Conservation (phyloP, 345 rosid genomes). For the Gossypium sturtianum region DNA sequence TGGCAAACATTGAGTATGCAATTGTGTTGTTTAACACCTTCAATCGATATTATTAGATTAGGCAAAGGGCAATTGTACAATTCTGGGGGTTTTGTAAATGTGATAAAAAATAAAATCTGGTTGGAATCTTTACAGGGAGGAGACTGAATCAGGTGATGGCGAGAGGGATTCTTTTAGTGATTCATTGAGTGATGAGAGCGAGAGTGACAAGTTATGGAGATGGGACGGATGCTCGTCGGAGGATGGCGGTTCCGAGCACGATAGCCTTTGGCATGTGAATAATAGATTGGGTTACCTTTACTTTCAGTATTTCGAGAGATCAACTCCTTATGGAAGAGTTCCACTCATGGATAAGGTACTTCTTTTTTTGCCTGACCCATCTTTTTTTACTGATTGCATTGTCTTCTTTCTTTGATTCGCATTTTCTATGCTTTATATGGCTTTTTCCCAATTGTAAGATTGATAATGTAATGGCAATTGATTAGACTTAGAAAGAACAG, state of each 20-base stretch:
- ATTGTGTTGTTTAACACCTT: background rate
- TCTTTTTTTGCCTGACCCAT: background rate
- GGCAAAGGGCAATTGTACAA: background rate
- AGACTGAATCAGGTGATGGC: slow-evolving; percentile 60
- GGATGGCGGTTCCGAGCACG: slow-evolving; percentile 80
- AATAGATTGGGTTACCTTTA: slow-evolving; percentile 76
- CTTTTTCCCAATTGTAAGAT: slow-evolving; percentile 4
- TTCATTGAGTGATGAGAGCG: slow-evolving; percentile 83
- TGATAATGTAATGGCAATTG: background rate
- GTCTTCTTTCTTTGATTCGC: background rate
- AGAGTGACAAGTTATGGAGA: slow-evolving; percentile 75
- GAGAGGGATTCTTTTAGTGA: slow-evolving; percentile 89
- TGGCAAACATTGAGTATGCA: background rate
- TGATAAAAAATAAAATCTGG: background rate
- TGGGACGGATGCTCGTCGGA: slow-evolving; percentile 83
- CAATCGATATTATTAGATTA: background rate
- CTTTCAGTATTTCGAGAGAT: slow-evolving; percentile 78
- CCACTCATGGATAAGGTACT: slow-evolving; percentile 98
- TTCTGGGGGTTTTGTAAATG: background rate
- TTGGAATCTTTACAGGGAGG: slow-evolving; percentile 51
- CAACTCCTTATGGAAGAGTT: slow-evolving; percentile 88
- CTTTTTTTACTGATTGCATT: background rate
- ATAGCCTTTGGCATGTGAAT: slow-evolving; percentile 51
- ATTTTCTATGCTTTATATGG: background rate
- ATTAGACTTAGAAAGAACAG: background rate